Base-by-base conservation (phyloP, 176 grass and related monocot genomes). In the Triticum turgidum region DNA sequence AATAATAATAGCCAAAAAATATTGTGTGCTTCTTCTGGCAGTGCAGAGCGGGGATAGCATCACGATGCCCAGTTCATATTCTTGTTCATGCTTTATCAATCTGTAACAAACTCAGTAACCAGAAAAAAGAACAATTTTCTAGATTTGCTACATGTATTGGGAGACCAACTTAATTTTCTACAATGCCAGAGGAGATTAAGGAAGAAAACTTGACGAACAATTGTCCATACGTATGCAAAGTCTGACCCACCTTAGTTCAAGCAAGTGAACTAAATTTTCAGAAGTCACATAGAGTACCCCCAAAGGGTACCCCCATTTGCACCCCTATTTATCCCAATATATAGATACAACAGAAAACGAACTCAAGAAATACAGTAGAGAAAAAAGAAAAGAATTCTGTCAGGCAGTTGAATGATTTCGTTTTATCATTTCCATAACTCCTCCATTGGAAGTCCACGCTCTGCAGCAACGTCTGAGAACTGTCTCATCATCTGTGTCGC, bases 361-460 rank as follows among this genome's bases (percentile, higher is more conserved):
- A 83, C 73, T 54, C 74, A 25, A 86, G 54, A 72, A 73, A 83
- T 72, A 65, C 42, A 70, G 37, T 35, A 34, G 5, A 51, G 42
- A 86, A 73, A 41, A 20, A 73, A 18, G 18, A 27, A 25, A 14
- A 80, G 5, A 82, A 78, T 22, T 61, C 33, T 63, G 80, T 61
- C 21, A 83, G 51, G 61, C 32, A 82, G 20, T 49, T 35, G 11
- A 32, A 61, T 6, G 9, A 54, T 18, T 47, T 2, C 39, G 34
- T 41, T 80, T 73, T 27, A 89, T 94, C 88, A 98, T 88, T 96
- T 95, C 93, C 93, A 98, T 73, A 98, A 61, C 30, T 98, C 92
- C 76, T 96, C 88, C 90, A 98, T 89, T 22, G 92, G 91, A 34
- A 98, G 74, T 29, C 96, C 96, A 4, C 96, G 90, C 61, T 96